Percentiles rank a stretch among this genome's conserved stretches.
These are phyloP conservation scores for Neopestalotiopsis sp. DNA, from an alignment of 2,329 filamentous ascomycete genomes.

Conservation along the genomic window DNA sequence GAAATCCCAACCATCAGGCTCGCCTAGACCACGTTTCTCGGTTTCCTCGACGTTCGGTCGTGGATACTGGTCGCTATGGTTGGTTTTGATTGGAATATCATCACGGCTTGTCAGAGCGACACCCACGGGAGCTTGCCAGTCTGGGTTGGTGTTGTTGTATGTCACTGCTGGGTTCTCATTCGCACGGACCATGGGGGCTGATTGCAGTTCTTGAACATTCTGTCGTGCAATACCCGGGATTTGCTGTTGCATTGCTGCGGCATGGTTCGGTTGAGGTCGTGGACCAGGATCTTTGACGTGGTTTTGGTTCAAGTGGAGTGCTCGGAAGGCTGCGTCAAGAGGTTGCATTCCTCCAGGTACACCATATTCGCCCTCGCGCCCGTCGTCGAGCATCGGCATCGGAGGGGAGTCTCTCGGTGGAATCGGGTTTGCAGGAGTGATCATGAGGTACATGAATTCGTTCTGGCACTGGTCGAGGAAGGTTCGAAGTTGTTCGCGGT, in stretches of 20 bases:
- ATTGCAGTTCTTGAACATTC: slow-evolving; percentile 46
- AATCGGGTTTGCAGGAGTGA: slow-evolving; percentile 68
- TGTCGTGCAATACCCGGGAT: slow-evolving; percentile 34
- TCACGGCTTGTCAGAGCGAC: slow-evolving; percentile 30
- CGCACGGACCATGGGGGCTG: slow-evolving; percentile 58
- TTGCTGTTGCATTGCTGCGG: slow-evolving; percentile 53
- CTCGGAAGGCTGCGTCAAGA: slow-evolving; percentile 40
- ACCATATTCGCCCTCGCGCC: slow-evolving; percentile 61
- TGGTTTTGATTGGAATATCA: slow-evolving; percentile 33
- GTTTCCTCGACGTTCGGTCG: slow-evolving; percentile 45
- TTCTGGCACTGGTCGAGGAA: slow-evolving; percentile 70
- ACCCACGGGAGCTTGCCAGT: slow-evolving; percentile 33
- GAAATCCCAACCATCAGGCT: slow-evolving; percentile 89
- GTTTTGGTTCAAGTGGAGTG: slow-evolving; percentile 54
- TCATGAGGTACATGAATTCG: slow-evolving; percentile 72
- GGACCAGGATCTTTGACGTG: slow-evolving; percentile 59
- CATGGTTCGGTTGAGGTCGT: slow-evolving; percentile 63
- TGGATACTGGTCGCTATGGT: slow-evolving; percentile 46
- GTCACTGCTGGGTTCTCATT: slow-evolving; percentile 51
- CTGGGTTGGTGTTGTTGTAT: slow-evolving; percentile 36
- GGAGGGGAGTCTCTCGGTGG: slow-evolving; percentile 68
- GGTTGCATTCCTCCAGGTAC: slow-evolving; percentile 48
- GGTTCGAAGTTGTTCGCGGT: slow-evolving; percentile 57
- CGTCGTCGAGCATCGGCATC: slow-evolving; percentile 62
- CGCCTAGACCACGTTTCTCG: slow-evolving; percentile 54